Percentiles rank a stretch among this genome's conserved stretches.
phyloP scores from a whole-genome alignment of 2,329 filamentous ascomycete species.

The Colletotrichum shisoi region DNA sequence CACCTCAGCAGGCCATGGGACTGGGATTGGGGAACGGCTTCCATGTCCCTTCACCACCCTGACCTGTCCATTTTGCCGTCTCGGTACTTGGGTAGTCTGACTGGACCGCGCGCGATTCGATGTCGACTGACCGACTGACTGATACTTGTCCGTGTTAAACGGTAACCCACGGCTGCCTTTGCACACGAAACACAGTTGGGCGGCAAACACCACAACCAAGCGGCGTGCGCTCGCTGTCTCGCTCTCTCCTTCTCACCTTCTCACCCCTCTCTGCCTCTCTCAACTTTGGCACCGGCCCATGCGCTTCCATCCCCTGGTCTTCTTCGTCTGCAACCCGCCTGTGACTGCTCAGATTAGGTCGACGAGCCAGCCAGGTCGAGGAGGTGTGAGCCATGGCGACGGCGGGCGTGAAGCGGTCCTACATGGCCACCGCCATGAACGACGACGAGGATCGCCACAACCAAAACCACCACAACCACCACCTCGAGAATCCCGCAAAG shows the following conservation, averaged over 20 bases:
- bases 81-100: background rate
- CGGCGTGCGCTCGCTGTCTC: no score
- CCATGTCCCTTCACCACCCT: constrained; percentile 1
- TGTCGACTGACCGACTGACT: background rate
- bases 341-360: constrained; percentile 16
- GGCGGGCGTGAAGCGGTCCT: constrained; percentile 54
- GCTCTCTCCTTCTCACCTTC: no score
- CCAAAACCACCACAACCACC: constrained; percentile 33
- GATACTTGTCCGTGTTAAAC: constrained; percentile 12
- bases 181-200: constrained; percentile 14
- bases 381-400: constrained; percentile 41
- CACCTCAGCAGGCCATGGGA: background rate
- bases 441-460: constrained; percentile 42
- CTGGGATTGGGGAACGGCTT: constrained; percentile 23
- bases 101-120: background rate
- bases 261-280: background rate
- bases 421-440: constrained; percentile 48
- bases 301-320: constrained; percentile 18
- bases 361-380: background rate
- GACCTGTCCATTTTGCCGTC: constrained; percentile 16
- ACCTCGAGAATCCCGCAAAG: constrained; percentile 36
- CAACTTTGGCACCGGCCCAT: constrained; percentile 20
- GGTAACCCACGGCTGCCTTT: constrained; percentile 5
- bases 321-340: constrained; percentile 21
- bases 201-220: constrained; percentile 5